Conservation (phyloP, 305 asterid species). For the Fraxinus paxiana region DNA sequence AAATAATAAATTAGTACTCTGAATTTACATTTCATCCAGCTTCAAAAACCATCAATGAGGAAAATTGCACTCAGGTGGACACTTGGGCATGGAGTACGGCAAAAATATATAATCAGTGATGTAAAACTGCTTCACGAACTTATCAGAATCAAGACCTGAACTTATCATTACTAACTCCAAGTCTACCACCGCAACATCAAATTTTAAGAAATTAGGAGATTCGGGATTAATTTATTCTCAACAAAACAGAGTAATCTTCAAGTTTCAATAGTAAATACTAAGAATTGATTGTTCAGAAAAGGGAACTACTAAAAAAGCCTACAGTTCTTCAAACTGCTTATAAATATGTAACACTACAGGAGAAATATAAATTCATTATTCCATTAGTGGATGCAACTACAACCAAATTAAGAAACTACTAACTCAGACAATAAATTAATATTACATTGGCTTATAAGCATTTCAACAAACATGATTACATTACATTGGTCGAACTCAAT, state of each 20-base stretch:
- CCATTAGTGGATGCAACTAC: not conserved
- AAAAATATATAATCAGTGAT: constrained; percentile 59
- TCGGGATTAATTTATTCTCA: not conserved
- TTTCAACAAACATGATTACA: constrained; percentile 24
- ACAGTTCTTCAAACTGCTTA: not conserved
- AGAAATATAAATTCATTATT: not conserved
- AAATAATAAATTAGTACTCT: not conserved
- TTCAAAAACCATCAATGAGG: not conserved
- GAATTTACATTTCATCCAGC: not conserved
- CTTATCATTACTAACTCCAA: constrained; percentile 28
- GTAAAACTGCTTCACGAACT: constrained; percentile 45
- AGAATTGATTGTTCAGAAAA: not conserved
- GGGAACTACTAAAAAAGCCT: not conserved
- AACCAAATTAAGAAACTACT: not conserved
- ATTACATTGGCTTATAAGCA: not conserved
- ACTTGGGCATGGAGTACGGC: constrained; percentile 30
- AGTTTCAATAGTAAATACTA: not conserved
- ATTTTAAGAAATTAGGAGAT: not conserved
- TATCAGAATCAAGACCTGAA: constrained; percentile 29
- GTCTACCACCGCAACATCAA: constrained; percentile 24
- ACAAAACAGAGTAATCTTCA: not conserved
- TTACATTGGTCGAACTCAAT: constrained; percentile 17
- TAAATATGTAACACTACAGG: not conserved
- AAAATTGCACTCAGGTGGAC: not conserved
- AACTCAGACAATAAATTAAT: not conserved